Conservation (phyloP, 495 filamentous ascomycete species). For the Aspergillus nidulans region DNA sequence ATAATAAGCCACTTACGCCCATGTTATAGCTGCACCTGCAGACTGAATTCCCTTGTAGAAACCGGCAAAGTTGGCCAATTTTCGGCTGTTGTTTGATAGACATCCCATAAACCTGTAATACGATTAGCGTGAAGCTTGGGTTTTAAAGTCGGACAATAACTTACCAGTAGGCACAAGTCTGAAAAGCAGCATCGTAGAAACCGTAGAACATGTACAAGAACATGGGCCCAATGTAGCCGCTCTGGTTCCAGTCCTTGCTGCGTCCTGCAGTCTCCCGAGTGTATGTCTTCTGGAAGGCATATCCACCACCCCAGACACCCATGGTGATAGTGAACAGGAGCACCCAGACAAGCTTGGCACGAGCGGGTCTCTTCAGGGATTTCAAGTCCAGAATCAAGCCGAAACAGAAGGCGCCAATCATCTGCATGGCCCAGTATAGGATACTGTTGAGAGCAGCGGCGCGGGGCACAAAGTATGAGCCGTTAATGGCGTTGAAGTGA, state of each 20-base stretch:
- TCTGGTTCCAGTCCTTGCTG: conserved; percentile 59
- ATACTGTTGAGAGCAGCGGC: conserved; percentile 78
- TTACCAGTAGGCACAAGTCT: conserved; percentile 84
- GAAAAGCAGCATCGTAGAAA: conserved; percentile 83
- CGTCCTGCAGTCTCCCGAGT: conserved; percentile 47
- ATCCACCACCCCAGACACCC: conserved; percentile 83
- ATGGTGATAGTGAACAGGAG: conserved; percentile 71
- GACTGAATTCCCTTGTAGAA: conserved; percentile 98
- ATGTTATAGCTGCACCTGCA: conserved; percentile 85
- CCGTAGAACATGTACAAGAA: conserved; percentile 94
- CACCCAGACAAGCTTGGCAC: conserved; percentile 67
- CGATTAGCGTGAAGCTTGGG: not conserved
- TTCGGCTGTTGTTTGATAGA: conserved; percentile 84
- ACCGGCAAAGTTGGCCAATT: conserved; percentile 86
- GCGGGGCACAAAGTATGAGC: conserved; percentile 74
- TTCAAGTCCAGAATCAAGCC: conserved; percentile 70
- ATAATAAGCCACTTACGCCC: conserved; percentile 47
- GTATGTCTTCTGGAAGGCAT: conserved; percentile 67
- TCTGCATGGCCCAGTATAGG: conserved; percentile 85
- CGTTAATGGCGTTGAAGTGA: conserved; percentile 50
- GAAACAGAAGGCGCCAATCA: conserved; percentile 74
- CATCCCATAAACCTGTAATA: conserved; percentile 79
- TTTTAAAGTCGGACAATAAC: conserved; percentile 18
- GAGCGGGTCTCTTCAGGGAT: conserved; percentile 59
- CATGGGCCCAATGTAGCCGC: conserved; percentile 73